Conservation (phyloP, 352 stramenopile genomes). For the Globisporangium carolinianum region DNA sequence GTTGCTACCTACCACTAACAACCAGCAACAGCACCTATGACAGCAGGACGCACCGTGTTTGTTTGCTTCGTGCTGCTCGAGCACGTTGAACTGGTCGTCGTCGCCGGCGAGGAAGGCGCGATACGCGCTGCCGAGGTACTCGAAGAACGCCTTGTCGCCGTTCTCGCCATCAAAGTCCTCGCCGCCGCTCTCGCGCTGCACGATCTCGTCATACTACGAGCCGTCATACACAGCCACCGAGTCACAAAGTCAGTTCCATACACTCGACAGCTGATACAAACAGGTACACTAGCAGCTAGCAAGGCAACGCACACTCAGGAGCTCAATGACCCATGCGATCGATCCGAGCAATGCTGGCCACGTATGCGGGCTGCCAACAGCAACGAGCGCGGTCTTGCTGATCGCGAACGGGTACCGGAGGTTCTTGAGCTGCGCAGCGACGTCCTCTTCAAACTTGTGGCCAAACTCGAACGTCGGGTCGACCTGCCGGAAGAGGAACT, state of each 20-base stretch:
- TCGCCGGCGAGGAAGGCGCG: conserved; percentile 91
- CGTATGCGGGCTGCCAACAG: conserved; percentile 92
- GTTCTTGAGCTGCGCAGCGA: conserved; percentile 61
- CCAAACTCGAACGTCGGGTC: conserved; percentile 88
- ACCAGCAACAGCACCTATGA: not conserved
- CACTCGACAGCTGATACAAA: no score
- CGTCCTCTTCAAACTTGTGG: conserved; percentile 72
- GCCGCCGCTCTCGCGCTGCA: conserved; percentile 45
- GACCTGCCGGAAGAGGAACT: conserved; percentile 94
- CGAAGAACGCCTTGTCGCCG: conserved; percentile 90
- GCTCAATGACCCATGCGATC: conserved; percentile 96
- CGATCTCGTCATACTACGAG: conserved; percentile 79
- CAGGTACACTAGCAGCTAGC: not conserved
- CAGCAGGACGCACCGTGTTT: conserved; percentile 30
- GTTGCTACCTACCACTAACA: not conserved
- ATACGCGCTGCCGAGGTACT: conserved; percentile 92
- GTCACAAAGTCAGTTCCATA: not conserved
- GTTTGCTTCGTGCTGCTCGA: conserved; percentile 76
- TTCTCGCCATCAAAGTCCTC: conserved; percentile 68
- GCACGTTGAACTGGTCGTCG: conserved; percentile 82
- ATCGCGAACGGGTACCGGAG: conserved; percentile 95
- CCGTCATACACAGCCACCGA: not conserved
- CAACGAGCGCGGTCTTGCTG: conserved; percentile 92
- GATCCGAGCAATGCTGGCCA: conserved; percentile 94
- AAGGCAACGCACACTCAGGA: conserved; percentile 72